Base-by-base conservation (phyloP, 352 stramenopile species). In the Phytophthora palmivora region DNA sequence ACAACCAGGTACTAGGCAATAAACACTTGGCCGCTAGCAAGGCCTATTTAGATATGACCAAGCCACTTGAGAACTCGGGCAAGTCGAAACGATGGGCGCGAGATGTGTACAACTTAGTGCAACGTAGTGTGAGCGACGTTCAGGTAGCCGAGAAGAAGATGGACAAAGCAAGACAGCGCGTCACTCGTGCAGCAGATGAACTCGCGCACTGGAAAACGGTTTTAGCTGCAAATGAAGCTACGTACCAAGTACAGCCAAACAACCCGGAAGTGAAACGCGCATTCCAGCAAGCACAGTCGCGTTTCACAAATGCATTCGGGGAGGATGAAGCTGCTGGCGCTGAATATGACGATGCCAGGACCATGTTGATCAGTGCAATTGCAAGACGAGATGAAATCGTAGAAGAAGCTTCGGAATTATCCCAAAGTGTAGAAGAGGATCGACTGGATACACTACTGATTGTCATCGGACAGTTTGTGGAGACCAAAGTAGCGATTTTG, bases 381-480 rank as follows among this genome's bases (percentile, higher is more conserved):
- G 78, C 88, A 18, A 76, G 80, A 21, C 73, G 87, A 28, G 87
- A 95, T 64, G 70, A 94, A 58, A 72, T 94, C n/a, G 87, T 94
- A 18, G 84, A 92, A 66, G 81, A 93, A 56, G 81, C 78, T 7
- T 90, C 87, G 0, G 83, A 91, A 53, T 48, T 90, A 12, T 91
- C 83, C 18, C 87, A 95, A 53, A 89, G 74, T 51, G 75, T 92
- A 34, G 87, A 95, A 45, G 87, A 95, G 72, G 87, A 95, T 60
- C 81, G 87, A 24, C 55, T 95, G 39, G 87, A 95, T 55, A 94
- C 84, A 32, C 80, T 94, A 63, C 62, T 93, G 16, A 90, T 95
- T 63, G 84, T 95, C 5, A 85, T 94, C 49, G 82, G 83, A 15
- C 84, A 95, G 73, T 95, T 94, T 58, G 79, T 95, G 15, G 83